Evolutionary conservation across 345 rosid species (phyloP).

Genomic region (Sonneratia caseolaris): DNA sequence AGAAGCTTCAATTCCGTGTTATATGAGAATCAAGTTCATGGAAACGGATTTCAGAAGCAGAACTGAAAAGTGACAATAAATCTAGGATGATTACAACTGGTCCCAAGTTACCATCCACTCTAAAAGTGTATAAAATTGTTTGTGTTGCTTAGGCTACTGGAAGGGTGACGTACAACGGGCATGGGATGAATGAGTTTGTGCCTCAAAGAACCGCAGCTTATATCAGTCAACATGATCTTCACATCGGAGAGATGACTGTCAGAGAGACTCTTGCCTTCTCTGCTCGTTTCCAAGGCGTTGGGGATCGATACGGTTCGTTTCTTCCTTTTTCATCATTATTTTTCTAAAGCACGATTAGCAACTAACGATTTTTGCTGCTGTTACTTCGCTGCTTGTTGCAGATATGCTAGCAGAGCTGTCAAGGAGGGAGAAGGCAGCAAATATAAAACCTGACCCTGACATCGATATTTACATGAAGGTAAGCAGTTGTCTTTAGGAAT

Average conservation of each 20-base stretch:
- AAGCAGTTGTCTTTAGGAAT: neutral
- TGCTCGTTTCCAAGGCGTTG: conserved; percentile 71
- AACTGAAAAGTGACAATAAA: too few relatives aligned
- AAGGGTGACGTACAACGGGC: conserved; percentile 34
- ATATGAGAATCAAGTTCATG: too few relatives aligned
- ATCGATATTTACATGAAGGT: conserved; percentile 86
- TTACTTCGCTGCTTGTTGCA: conserved; percentile 11
- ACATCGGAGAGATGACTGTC: conserved; percentile 33
- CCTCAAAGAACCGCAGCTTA: conserved; percentile 32
- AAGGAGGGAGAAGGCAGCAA: conserved; percentile 64
- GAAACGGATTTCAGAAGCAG: too few relatives aligned
- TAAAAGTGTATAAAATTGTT: neutral
- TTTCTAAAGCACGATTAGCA: neutral
- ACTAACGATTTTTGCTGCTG: neutral
- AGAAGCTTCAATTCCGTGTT: too few relatives aligned
- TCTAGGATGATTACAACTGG: neutral
- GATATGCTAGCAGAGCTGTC: conserved; percentile 65
- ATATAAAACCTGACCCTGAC: conserved; percentile 74
- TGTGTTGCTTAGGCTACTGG: conserved; percentile 21
- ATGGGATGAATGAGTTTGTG: conserved; percentile 26
- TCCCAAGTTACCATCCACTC: neutral
- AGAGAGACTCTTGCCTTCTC: conserved; percentile 53
- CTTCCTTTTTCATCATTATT: too few relatives aligned
- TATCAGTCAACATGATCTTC: conserved; percentile 35
- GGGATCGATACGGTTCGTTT: conserved; percentile 47